Evolutionary conservation across 257 asterid genomes (phyloP), one percentile per base, ranked within the genome.

Genomic region (Jaltomata sinuosa): DNA sequence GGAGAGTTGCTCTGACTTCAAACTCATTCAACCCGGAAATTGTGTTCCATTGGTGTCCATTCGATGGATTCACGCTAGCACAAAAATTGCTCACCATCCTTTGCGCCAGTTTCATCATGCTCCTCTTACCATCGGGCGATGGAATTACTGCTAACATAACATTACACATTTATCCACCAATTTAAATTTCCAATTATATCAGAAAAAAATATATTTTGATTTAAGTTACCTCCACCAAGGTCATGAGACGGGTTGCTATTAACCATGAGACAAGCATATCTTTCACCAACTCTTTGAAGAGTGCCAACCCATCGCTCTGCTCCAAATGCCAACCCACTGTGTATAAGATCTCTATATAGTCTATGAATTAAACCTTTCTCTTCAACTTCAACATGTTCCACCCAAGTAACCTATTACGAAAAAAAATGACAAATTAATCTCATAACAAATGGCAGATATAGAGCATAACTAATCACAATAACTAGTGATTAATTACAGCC

Each of bases 271-370:
- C 97, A 95, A 45, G 97, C 98, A 79, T 88, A 89, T 85, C 99
- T 89, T 85, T 97, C 99, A 80, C 98, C 95, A 86, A 88, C 87
- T 45, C 99, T 86, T 83, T 95, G 97, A 42, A 97, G 92, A 61
- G 90, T 91, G 1, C 97, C 88, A n/a, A 97, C 89, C 99, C 99
- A 97, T 82, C 98, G 88, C 76, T 92, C 98, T 2, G 99, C 99
- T 29, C 99, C 99, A 85, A 91, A 97, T 62, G 97, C 97, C 83
- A 91, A 82, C 47, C 99, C 99, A 69, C 91, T 91, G 12, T 90
- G 90, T 79, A 97, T 87, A 31, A 97, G 88, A 85, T 97, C 99
- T 87, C 94, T 88, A 47, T 90, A 97, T 10, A 94, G 93, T 85
- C 93, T 81, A 50, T 95, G 93, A 31, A 91, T 89, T 2, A 91